phyloP scores from a whole-genome alignment of 208 protist species.

The Balamuthia mandrillaris region DNA sequence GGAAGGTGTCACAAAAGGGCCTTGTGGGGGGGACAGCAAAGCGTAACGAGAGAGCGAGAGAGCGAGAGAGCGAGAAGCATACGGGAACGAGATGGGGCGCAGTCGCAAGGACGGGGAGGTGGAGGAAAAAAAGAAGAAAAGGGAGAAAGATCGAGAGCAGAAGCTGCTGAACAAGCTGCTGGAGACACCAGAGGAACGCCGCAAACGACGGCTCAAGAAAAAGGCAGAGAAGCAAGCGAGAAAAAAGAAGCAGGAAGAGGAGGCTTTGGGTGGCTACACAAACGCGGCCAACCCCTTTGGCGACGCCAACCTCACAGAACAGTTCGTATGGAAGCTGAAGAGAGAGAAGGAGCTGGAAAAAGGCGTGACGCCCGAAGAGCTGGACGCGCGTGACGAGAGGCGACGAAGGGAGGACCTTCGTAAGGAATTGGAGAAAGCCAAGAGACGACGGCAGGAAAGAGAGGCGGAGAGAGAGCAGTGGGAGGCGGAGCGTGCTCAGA shows the following conservation, averaged over 20 bases:
- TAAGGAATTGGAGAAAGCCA: conserved; percentile 69
- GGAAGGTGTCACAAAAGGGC: too few relatives aligned
- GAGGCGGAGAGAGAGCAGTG: conserved; percentile 59
- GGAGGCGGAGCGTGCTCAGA: conserved; percentile 52
- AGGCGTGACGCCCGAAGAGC: background rate
- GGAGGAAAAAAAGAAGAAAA: background rate
- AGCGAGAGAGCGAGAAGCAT: background rate
- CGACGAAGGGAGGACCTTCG: background rate
- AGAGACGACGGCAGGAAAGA: conserved; percentile 64
- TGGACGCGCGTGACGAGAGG: conserved; percentile 1
- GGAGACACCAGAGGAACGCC: conserved; percentile 52
- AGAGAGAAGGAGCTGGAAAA: conserved; percentile 9
- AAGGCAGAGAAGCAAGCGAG: conserved; percentile 49
- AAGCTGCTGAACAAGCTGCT: conserved; percentile 15
- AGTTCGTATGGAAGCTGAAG: conserved; percentile 82
- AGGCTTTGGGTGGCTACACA: conserved; percentile 63
- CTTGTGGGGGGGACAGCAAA: too few relatives aligned
- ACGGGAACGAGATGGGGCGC: background rate
- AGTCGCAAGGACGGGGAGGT: background rate
- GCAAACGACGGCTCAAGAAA: conserved; percentile 37
- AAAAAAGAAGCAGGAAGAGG: conserved; percentile 17
- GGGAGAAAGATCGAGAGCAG: background rate
- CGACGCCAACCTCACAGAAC: conserved; percentile 68
- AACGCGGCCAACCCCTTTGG: conserved; percentile 77
- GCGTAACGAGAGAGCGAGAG: too few relatives aligned